Conservation (phyloP, 1,139 yeast species). For the Groenewaldozyma sp. region DNA sequence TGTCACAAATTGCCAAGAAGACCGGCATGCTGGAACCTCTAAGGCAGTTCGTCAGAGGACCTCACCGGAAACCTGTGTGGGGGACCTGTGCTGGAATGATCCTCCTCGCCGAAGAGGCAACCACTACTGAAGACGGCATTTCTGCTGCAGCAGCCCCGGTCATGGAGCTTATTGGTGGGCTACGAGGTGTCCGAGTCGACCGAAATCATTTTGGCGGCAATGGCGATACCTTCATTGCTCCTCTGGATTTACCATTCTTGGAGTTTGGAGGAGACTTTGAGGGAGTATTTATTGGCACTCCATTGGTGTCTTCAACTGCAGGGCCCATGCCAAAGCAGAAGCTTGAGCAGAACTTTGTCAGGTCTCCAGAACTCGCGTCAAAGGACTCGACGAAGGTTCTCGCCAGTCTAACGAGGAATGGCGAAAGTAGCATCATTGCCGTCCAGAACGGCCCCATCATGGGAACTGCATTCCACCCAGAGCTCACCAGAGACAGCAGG, state of each 20-base stretch:
- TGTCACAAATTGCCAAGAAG: conserved; percentile 63
- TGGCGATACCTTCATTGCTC: conserved; percentile 51
- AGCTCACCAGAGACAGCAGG: conserved; percentile 47
- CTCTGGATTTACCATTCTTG: conserved; percentile 44
- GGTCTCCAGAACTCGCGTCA: conserved; percentile 6
- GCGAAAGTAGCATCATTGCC: conserved; percentile 45
- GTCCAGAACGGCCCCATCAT: conserved; percentile 58
- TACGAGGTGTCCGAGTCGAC: conserved; percentile 48
- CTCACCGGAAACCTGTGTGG: conserved; percentile 51
- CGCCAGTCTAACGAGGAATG: conserved; percentile 15
- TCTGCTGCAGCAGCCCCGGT: conserved; percentile 37
- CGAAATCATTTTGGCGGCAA: conserved; percentile 80
- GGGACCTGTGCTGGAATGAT: conserved; percentile 86
- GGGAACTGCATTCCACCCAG: conserved; percentile 82
- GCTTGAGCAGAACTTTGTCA: conserved; percentile 10
- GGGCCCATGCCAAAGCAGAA: conserved; percentile 12
- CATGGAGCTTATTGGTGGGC: conserved; percentile 57
- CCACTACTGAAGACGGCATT: conserved; percentile 44
- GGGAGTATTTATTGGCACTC: conserved; percentile 70
- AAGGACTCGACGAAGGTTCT: conserved; percentile 21
- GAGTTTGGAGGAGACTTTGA: conserved; percentile 33
- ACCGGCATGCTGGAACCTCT: conserved; percentile 51
- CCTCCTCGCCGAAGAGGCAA: conserved; percentile 48
- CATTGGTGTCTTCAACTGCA: conserved; percentile 38
- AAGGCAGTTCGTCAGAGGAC: conserved; percentile 38